phyloP scores from a whole-genome alignment of 495 filamentous ascomycete species.

The Xylaria grammica region DNA sequence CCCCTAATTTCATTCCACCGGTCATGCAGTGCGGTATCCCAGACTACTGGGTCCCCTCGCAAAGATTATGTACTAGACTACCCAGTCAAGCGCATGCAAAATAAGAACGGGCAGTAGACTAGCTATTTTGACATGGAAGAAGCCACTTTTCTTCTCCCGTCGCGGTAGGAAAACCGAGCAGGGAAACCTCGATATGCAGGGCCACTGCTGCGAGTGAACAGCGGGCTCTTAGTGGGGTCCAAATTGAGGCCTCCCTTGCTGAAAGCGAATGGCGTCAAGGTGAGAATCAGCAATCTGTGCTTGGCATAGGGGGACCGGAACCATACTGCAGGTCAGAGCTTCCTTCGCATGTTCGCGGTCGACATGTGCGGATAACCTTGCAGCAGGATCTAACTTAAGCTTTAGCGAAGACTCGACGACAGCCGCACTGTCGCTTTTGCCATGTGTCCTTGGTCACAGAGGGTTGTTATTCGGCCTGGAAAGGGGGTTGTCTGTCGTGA shows the following conservation, averaged over 20 bases:
- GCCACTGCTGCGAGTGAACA: conserved; percentile 10
- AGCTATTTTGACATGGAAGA: conserved; percentile 7
- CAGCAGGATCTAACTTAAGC: conserved; percentile 1
- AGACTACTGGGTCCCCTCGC: conserved; percentile 17
- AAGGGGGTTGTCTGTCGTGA: neutral
- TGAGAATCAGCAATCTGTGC: conserved; percentile 9
- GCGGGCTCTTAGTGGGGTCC: conserved; percentile 16
- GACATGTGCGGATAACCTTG: conserved; percentile 13
- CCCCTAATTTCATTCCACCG: neutral
- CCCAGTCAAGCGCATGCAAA: neutral
- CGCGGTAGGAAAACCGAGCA: neutral
- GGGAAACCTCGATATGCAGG: neutral
- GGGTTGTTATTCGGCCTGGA: conserved; percentile 3
- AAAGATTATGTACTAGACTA: neutral
- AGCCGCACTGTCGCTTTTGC: conserved; percentile 11
- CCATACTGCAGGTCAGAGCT: conserved; percentile 20
- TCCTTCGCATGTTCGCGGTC: conserved; percentile 2
- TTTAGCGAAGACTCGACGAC: conserved; percentile 1
- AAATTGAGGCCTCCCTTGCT: conserved; percentile 20
- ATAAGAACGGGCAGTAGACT: neutral
- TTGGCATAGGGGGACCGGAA: conserved; percentile 16
- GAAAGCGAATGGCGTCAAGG: conserved; percentile 12
- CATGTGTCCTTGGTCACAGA: conserved; percentile 6
- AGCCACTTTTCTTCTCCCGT: conserved; percentile 11
- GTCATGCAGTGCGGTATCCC: conserved; percentile 9